Evolutionary conservation across 495 filamentous ascomycete genomes (phyloP), one percentile per base, ranked within the genome.

Genomic region (Penicillium paxilli): DNA sequence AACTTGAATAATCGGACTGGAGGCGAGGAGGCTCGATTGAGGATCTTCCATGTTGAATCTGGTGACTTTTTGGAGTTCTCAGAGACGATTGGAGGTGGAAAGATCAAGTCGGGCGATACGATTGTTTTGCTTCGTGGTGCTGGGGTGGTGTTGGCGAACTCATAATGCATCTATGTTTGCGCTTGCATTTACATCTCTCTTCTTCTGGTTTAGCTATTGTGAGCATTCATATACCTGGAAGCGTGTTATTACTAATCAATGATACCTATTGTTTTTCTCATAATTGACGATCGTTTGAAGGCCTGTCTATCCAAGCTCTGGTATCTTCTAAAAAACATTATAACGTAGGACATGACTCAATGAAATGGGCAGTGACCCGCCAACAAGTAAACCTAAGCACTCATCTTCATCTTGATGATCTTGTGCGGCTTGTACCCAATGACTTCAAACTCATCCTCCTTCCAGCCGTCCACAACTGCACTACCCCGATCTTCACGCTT

Each of bases 381-480:
- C 33, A 28, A 28, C 44, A 33, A 25, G 42, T 32, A 25, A 5
- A 28, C 28, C 56, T 78, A 96, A 26, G 98, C 92, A 63, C 87
- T 92, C 94, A 98, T 98, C 73, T 97, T 96, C 94, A 98, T 98
- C 35, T 88, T 79, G 67, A 97, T 96, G 8, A 76, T 80, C 77
- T 91, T 90, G 64, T 96, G 91, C 52, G 95, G 93, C 28, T 89
- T 82, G 70, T 98, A 98, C 21, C 89, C 92, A 63, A 87, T 82
- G 4, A 98, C 82, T 55, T 87, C 83, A 64, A 98, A 93, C 47
- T 98, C 93, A 59, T 96, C 92, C 3, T 82, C 78, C 68, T 81
- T 85, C 89, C 92, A 96, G 6, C 89, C 89, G 66, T 97, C 94
- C 51, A 86, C 68, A 0, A 71, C 66, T 5, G 67, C 69, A 22